Percentiles rank a stretch among this genome's conserved stretches.
These are phyloP conservation scores for Bombardia bombarda DNA, from an alignment of 495 filamentous ascomycete species.

Conservation along the genomic window DNA sequence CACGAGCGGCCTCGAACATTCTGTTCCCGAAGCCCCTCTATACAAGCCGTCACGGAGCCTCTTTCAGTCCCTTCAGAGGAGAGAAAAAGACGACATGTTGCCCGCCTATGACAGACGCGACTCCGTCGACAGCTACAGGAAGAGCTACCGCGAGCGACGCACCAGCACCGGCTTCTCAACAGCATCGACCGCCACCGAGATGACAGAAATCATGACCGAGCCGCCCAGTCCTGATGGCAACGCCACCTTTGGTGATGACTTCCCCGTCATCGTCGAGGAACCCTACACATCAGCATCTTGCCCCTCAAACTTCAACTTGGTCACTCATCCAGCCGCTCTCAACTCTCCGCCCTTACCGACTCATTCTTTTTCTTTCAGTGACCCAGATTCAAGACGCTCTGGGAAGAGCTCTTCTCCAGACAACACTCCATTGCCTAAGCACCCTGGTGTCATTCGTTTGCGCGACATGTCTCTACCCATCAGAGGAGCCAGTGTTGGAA, in stretches of 20 bases:
- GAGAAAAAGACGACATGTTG: conserved; percentile 7
- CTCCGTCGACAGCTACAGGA: conserved; percentile 10
- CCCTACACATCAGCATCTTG: conserved; percentile 11
- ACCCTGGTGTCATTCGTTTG: conserved; percentile 1
- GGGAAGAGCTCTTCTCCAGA: conserved; percentile 2
- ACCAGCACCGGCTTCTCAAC: conserved; percentile 12
- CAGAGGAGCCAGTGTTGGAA: not conserved
- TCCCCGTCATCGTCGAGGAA: conserved; percentile 1
- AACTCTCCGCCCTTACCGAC: conserved; percentile 4
- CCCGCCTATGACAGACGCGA: conserved; percentile 10
- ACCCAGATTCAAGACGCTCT: not conserved
- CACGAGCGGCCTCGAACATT: not conserved
- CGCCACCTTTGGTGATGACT: conserved; percentile 5
- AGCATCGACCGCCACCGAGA: conserved; percentile 11
- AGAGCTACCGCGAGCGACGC: conserved; percentile 1
- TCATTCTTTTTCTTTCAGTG: not conserved
- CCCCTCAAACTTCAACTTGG: too few species aligned
- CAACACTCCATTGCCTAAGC: conserved; percentile 2
- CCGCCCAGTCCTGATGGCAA: conserved; percentile 9
- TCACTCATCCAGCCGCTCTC: not conserved
- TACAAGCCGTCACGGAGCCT: conserved; percentile 1
- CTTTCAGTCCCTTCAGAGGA: not conserved
- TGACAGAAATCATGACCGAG: too few species aligned
- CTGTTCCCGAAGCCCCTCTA: conserved; percentile 3
- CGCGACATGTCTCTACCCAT: not conserved